A percentile compares a stretch with the other conserved stretches of the same genome.
These are phyloP conservation scores for Alternaria solani DNA, from an alignment of 2,329 filamentous ascomycete species.

Conservation along the genomic window DNA sequence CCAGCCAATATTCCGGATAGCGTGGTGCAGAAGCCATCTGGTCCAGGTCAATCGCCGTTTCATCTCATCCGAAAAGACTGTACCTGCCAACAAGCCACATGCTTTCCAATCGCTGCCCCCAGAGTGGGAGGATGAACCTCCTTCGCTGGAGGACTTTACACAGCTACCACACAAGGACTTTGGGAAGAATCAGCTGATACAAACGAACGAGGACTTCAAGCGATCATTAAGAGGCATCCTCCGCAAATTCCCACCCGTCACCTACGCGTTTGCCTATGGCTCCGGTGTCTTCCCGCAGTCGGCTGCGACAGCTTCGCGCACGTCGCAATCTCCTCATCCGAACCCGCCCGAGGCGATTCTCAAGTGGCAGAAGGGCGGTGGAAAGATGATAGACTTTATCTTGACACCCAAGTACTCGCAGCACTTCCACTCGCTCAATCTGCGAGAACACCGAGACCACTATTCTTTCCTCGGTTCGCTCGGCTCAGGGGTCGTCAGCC, in stretches of 20 bases:
- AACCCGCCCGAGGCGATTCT: constrained; percentile 81
- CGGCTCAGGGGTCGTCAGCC: constrained; percentile 84
- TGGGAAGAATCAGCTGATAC: constrained; percentile 93
- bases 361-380: constrained; percentile 84
- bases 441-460: constrained; percentile 87
- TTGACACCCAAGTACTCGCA: constrained; percentile 94
- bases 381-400: constrained; percentile 99
- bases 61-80: constrained; percentile 35
- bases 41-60: constrained; percentile 33
- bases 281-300: constrained; percentile 93
- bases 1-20: constrained; percentile 40
- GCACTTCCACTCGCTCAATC: constrained; percentile 95
- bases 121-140: constrained; percentile 79
- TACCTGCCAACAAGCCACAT: constrained; percentile 26
- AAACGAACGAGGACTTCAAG: constrained; percentile 93
- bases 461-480: constrained; percentile 86
- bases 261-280: constrained; percentile 96
- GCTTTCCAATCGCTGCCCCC: constrained; percentile 51
- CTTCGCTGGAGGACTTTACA: constrained; percentile 75
- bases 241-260: constrained; percentile 93
- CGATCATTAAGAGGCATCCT: constrained; percentile 85
- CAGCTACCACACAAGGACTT: constrained; percentile 82
- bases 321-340: constrained; percentile 75
- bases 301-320: constrained; percentile 57
- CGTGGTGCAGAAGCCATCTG: constrained; percentile 37